Evolutionary conservation across 73 alveolate genomes (phyloP), one percentile per base, ranked within the genome.

Genomic region (Paramecium primaurelia): DNA sequence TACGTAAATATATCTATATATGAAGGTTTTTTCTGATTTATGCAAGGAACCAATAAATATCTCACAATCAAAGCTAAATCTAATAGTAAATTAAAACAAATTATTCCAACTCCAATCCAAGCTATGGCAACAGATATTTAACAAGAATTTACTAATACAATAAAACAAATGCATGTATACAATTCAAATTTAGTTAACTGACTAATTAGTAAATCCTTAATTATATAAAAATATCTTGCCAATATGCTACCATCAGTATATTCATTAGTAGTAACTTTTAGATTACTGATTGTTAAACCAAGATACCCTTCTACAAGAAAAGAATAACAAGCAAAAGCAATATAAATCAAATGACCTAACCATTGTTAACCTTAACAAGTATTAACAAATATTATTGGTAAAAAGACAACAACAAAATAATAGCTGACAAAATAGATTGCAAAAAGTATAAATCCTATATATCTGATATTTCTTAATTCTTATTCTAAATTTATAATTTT

Each of bases 31-130:
- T 42, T 38, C 20, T 42, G 8, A 49, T 80, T 11, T 10, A 80
- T 6, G 28, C 30, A 80, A 20, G 77, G 71, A 4, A 49, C 49
- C 9, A 80, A 28, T 22, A 80, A 10, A 44, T 22, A 80, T 45
- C 91, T 80, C 2, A 80, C 34, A 4, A 49, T 28, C 25, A 80
- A 26, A 4, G 71, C 71, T 80, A 80, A 80, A 44, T 80, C 91
- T 22, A 80, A 80, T 25, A 80, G 22, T 47, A 80, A 45, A 49
- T 80, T 80, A 22, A 80, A 26, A 22, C 77, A 22, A n/a, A 80
- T 80, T 10, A 80, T 25, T 8, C 58, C 73, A 25, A 80, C 75
- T 32, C 91, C 91, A 20, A 80, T 80, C 91, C 91, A 80, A 22
- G 77, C 71, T 1, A 80, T 16, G 12, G 34, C 38, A 32, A 47